Base-by-base conservation (phyloP, 2,329 filamentous ascomycete species). In the Fusarium luffae region DNA sequence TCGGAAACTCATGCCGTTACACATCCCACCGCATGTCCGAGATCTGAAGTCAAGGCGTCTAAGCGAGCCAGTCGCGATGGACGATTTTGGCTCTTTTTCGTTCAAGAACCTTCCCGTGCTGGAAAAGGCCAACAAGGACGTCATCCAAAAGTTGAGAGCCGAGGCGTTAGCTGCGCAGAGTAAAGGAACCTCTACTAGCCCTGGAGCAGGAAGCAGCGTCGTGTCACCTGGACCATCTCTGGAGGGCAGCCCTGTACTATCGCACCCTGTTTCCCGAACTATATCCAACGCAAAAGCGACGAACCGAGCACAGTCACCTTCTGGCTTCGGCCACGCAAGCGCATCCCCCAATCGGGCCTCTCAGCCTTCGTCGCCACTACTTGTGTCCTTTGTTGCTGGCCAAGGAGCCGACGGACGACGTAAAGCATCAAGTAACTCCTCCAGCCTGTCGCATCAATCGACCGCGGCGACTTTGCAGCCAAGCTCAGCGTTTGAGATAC, bases 91-190 rank as follows among this genome's bases (percentile, higher is more conserved):
- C 32, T 94, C 89, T 68, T 99, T 99, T 80, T 89, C 93, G 41
- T 99, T 97, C 85, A 99, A 99, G 82, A 99, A 99, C 74, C 83
- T 99, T 50, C 94, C 95, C 0, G 95, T 98, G 21, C 85, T 99
- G 19, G 96, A 98, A 75, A 98, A 98, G 79, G 96, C 96, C 57
- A 99, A 99, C 81, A 99, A 99, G 78, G 96, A 99, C 75, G 94
- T 98, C 30, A 97, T 99, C 32, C 94, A 98, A 75, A 98, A 98
- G 79, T 85, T 99, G 60, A 90, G 94, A 13, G 93, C 94, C 23
- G 94, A 98, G 79, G 94, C 96, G 5, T 86, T 98, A 82, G 94
- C 88, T 4, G 81, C 84, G 3, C 88, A 90, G 71, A 87, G 79
- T 75, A 90, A 90, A 74, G 80, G 82, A 34, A 78, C 82, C 7